A percentile compares a stretch with the other conserved stretches of the same genome.
phyloP scores from a whole-genome alignment of 768 basidiomycete species.

The Xerocomus spinulosus region DNA sequence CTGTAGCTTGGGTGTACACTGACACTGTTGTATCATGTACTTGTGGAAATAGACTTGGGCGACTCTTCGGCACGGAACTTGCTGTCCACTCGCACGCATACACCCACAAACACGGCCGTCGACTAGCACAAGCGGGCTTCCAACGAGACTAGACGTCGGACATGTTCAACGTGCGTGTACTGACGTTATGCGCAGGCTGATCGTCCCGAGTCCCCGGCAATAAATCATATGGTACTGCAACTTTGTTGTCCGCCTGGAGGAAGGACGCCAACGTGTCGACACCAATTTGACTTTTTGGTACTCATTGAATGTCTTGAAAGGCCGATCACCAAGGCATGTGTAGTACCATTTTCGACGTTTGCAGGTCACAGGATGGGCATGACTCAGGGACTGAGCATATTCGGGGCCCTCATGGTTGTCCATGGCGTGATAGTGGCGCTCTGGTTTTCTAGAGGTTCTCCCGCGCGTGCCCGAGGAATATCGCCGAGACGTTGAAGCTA shows the following conservation, averaged over 20 bases:
- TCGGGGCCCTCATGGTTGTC: background rate
- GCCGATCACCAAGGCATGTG: slow-evolving; percentile 4
- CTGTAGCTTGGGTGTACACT: slow-evolving; percentile 1
- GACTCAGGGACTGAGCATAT: background rate
- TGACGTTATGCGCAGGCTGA: slow-evolving; percentile 1
- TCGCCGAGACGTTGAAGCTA: background rate
- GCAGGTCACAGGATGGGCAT: background rate
- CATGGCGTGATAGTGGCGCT: background rate
- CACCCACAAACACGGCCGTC: background rate
- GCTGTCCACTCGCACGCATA: background rate
- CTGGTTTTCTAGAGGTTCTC: too few species aligned
- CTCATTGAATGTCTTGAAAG: background rate
- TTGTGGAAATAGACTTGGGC: background rate
- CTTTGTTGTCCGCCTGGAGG: slow-evolving; percentile 1
- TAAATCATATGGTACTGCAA: slow-evolving; percentile 3
- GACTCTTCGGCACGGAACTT: slow-evolving; percentile 2
- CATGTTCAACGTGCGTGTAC: background rate
- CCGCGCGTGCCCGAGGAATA: background rate
- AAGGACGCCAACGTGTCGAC: background rate
- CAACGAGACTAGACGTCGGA: background rate
- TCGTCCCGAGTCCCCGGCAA: slow-evolving; percentile 4
- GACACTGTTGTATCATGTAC: slow-evolving; percentile 13
- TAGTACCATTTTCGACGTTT: background rate
- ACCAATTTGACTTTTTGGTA: slow-evolving; percentile 2
- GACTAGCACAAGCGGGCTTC: background rate